Base-by-base conservation (phyloP, 129 eudicot genomes). In the Oenanthe sinensis region DNA sequence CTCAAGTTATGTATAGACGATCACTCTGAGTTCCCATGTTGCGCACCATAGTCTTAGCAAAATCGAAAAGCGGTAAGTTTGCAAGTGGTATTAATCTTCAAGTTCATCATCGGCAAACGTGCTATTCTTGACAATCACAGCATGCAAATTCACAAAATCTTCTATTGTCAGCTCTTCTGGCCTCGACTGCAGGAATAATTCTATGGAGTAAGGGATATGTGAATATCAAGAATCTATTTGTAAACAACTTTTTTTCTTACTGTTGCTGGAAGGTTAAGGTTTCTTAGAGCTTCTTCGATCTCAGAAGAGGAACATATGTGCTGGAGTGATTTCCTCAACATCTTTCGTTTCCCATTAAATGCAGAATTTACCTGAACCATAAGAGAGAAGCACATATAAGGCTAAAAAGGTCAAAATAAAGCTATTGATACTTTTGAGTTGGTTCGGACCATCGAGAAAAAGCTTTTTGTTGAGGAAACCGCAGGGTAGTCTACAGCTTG, bases 141-240 rank as follows among this genome's bases (percentile, higher is more conserved):
- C 87, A 83, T 92, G 93, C 83, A 96, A 77, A 76, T 79, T 92
- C 75, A 96, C 97, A 82, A 96, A 96, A 85, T 96, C 95, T 50
- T 92, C 87, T 83, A 92, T 39, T 36, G 96, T 87, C 77, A 96
- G 90, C 85, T 96, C 99, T 83, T 92, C 99, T 60, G 99, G 99
- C 75, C 99, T 88, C 30, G 99, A 86, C 99, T 96, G 95, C 89
- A 84, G 24, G 20, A 37, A 43, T 36, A 22, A 36, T 17, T 55
- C 13, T n/a, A 24, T 5, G 15, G 30, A 60, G 28, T 22, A n/a
- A 20, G 28, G 4, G 28, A 60, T 22, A 60, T 60, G 68, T 24
- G 16, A 58, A 24, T 60, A n/a, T 28, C 33, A 10, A 60, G 68
- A n/a, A 60, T 60, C 6, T 60, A 60, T 20, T 0, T 60, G 16